Conservation (phyloP, 2,329 filamentous ascomycete genomes). For the Leptographium wingfieldii region DNA sequence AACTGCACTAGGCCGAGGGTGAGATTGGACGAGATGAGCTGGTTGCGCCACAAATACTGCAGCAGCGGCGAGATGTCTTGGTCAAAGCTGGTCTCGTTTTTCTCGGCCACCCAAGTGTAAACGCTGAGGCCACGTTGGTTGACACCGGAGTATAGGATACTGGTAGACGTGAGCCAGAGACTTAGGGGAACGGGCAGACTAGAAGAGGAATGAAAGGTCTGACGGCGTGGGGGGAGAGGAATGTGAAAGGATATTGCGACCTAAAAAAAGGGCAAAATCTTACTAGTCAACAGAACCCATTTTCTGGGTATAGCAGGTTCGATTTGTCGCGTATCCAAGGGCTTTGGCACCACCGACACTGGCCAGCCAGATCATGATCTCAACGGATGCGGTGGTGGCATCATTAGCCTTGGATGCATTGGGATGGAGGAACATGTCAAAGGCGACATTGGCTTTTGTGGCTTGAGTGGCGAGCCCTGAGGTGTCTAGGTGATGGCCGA, state of each 20-base stretch:
- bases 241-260: not conserved
- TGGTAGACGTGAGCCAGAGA: not conserved
- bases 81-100: not conserved
- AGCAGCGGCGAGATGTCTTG: conserved; percentile 3
- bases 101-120: conserved; percentile 1
- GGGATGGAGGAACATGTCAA: conserved; percentile 2
- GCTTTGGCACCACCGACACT: not conserved
- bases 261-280: not conserved
- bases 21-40: not conserved
- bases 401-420: not conserved
- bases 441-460: conserved; percentile 2
- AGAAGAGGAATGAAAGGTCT: not conserved
- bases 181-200: not conserved
- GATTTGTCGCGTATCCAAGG: not conserved
- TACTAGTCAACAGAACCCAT: not conserved
- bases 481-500: not conserved
- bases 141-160: conserved; percentile 1
- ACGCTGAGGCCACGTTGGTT: not conserved
- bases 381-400: not conserved
- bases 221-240: not conserved
- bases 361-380: conserved; percentile 4
- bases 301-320: not conserved
- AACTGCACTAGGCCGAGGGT: not conserved
- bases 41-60: conserved; percentile 4
- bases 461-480: not conserved